Evolutionary conservation across 2,329 filamentous ascomycete genomes (phyloP), one percentile per base, ranked within the genome.

Genomic region (Colletotrichum navitas): DNA sequence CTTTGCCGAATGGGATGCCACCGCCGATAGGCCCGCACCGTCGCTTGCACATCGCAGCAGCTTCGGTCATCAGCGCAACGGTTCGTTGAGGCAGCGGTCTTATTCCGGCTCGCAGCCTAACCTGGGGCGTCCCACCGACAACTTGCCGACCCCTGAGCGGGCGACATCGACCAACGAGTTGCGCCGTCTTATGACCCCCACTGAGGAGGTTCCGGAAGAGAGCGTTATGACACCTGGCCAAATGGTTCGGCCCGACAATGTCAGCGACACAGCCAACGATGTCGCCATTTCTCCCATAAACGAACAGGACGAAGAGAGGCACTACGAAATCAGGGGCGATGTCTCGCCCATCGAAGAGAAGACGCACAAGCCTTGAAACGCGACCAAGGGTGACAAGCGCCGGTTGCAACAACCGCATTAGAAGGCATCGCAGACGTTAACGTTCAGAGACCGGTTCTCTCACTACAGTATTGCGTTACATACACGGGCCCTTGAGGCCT

Each of bases 1-100:
- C 63, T 85, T 88, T 74, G 82, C 83, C 8, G 81, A 83, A 49
- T 81, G 80, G 79, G 77, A 81, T 60, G 75, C 26, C 71, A 77
- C 61, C 70, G 75, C 55, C 77, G 77, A 80, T 18, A 76, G 78
- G 18, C 74, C 77, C 1, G 74, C 76, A 5, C 55, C 68, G 3
- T 63, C 61, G 45, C 43, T 65, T 14, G 39, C 52, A 32, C 52
- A 43, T 39, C 29, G 52, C 24, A 39, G 29, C 47, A 65, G 58
- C 36, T 63, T 58, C 41, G 74, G 74, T n/a, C 76, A 75, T 34
- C 77, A 81, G 32, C 76, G 81, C 21, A 81, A 74, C 51, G 77
- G 76, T 63, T 82, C 81, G 26, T 74, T 81, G 21, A 75, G 81
- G 5, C 71, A 68, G 34, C 32, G 68, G 18, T 65, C 71, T 10